phyloP scores from a whole-genome alignment of 2,329 filamentous ascomycete species.

The Pseudocercospora fuligena region DNA sequence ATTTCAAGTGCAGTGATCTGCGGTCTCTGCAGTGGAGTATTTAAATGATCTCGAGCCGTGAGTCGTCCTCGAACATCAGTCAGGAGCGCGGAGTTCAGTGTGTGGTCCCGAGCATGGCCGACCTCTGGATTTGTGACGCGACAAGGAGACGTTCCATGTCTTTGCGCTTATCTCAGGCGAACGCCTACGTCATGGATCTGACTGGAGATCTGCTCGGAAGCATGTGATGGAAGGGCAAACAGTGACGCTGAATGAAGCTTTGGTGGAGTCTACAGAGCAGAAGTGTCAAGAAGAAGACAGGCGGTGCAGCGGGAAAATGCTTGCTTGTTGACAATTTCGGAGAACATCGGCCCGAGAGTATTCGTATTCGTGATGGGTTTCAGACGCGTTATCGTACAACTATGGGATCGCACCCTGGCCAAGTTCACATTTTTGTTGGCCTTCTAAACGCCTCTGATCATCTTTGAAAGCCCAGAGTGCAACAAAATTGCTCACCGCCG shows the following conservation, averaged over 20 bases:
- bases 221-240: no score
- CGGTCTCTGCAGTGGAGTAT: background rate
- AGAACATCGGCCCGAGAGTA: no score
- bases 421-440: background rate
- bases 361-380: no score
- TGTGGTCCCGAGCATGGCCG: background rate
- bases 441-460: background rate
- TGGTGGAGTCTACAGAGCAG: background rate
- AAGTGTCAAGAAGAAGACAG: background rate
- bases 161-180: background rate
- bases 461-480: background rate
- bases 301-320: background rate
- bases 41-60: no score
- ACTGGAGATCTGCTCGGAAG: no score
- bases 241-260: no score
- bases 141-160: background rate
- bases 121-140: background rate
- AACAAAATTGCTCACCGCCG: background rate
- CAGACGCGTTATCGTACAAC: background rate
- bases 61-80: background rate
- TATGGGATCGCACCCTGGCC: background rate
- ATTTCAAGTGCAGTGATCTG: background rate
- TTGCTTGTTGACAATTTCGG: no score
- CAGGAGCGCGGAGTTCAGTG: background rate
- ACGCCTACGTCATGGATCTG: no score